Conservation (phyloP, 805 yeast species). For the Soucietia sequanensis region DNA sequence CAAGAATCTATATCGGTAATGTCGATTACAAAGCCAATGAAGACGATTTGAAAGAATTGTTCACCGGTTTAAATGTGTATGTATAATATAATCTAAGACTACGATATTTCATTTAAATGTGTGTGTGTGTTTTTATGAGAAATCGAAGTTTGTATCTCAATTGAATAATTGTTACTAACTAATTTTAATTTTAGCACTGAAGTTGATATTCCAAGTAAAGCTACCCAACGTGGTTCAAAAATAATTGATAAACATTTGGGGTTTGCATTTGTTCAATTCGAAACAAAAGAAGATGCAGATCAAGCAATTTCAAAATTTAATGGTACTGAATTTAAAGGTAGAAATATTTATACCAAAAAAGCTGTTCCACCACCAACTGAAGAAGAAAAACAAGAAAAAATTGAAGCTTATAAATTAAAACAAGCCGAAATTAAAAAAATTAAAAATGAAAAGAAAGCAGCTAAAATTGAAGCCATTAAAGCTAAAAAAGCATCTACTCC, state of each 20-base stretch:
- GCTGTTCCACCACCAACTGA: slow-evolving; percentile 54
- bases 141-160: no score
- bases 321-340: slow-evolving; percentile 43
- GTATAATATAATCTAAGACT: slow-evolving; percentile 10
- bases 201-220: slow-evolving; percentile 52
- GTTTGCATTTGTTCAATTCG: slow-evolving; percentile 59
- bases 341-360: slow-evolving; percentile 50
- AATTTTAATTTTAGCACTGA: slow-evolving; percentile 33
- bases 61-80: slow-evolving; percentile 44
- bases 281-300: slow-evolving; percentile 42
- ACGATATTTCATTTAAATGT: no score
- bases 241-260: slow-evolving; percentile 49
- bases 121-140: no score
- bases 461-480: slow-evolving; percentile 13
- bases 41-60: slow-evolving; percentile 46
- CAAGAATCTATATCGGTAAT: slow-evolving; percentile 45
- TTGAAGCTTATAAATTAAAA: slow-evolving; percentile 32
- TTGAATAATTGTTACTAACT: no score
- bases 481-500: not conserved
- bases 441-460: slow-evolving; percentile 16
- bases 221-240: slow-evolving; percentile 30
- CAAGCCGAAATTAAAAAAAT: slow-evolving; percentile 18
- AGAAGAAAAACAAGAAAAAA: slow-evolving; percentile 39
- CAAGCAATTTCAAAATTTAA: slow-evolving; percentile 42
- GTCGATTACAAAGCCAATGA: slow-evolving; percentile 42